A percentile compares a stretch with the other conserved stretches of the same genome.
Conservation (phyloP, 2,329 filamentous ascomycete species). For the Proliferodiscus dingleyae region DNA sequence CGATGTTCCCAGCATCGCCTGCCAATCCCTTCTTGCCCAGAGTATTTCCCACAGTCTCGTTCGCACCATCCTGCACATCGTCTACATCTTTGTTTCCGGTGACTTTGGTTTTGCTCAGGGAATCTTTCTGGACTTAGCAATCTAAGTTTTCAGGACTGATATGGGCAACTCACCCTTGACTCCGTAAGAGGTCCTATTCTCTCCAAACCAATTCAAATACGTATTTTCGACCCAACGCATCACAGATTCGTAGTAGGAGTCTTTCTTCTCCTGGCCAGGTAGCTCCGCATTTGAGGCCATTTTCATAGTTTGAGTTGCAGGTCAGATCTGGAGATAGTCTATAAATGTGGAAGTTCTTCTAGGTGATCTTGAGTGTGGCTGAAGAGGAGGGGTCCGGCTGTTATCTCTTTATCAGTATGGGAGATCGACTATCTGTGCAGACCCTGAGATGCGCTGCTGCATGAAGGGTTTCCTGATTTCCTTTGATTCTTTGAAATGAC, state of each 20-base stretch:
- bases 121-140: conserved; percentile 13
- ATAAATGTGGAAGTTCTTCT: background rate
- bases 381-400: background rate
- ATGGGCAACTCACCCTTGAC: conserved; percentile 22
- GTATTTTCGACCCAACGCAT: conserved; percentile 28
- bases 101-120: conserved; percentile 22
- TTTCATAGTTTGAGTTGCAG: background rate
- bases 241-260: conserved; percentile 21
- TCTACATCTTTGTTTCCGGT: conserved; percentile 27
- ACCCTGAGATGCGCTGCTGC: background rate
- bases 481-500: background rate
- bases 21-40: conserved; percentile 16
- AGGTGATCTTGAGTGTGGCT: background rate
- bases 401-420: too few species aligned
- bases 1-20: conserved; percentile 17
- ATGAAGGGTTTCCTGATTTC: background rate
- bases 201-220: conserved; percentile 27
- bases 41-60: conserved; percentile 19
- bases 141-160: background rate
- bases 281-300: conserved; percentile 7
- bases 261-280: conserved; percentile 12
- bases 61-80: conserved; percentile 20
- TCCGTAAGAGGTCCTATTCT: conserved; percentile 27
- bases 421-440: background rate
- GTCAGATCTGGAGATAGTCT: background rate